Percentiles rank a stretch among this genome's conserved stretches.
Conservation (phyloP, 2,329 filamentous ascomycete species). For the Fusarium napiforme region DNA sequence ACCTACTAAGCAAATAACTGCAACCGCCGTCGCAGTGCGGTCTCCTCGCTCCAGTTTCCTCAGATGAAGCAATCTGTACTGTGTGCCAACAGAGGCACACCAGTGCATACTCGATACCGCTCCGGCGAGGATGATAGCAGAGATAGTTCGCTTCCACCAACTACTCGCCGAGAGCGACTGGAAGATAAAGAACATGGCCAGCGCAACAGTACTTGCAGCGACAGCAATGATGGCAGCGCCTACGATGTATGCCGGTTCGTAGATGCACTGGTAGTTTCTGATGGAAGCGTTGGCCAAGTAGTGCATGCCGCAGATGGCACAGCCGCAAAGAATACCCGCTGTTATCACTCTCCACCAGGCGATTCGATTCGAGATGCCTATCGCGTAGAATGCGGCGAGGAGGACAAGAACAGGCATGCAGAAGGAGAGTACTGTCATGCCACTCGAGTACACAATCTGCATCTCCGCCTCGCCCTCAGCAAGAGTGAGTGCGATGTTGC, state of each 20-base stretch:
- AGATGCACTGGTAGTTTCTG: constrained; percentile 77
- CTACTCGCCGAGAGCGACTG: constrained; percentile 79
- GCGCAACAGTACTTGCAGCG: constrained; percentile 73
- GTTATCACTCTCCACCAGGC: constrained; percentile 67
- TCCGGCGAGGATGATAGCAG: constrained; percentile 75
- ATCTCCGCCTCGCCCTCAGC: constrained; percentile 1
- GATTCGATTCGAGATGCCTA: constrained; percentile 68
- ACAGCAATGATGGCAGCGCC: constrained; percentile 79
- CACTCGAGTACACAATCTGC: constrained; percentile 10
- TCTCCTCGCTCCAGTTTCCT: constrained; percentile 49
- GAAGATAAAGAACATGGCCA: constrained; percentile 82
- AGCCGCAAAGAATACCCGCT: constrained; percentile 76
- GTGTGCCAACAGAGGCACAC: constrained; percentile 78
- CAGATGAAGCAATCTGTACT: constrained; percentile 67
- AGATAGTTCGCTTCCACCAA: constrained; percentile 78
- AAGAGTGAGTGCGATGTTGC: constrained; percentile 6
- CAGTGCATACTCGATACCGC: constrained; percentile 91
- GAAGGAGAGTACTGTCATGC: constrained; percentile 12
- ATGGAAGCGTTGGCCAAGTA: constrained; percentile 87
- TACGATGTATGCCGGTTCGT: constrained; percentile 68
- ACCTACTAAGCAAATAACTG: constrained; percentile 73
- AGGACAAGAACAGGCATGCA: constrained; percentile 69
- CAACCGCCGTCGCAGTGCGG: constrained; percentile 73
- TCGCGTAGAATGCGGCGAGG: constrained; percentile 76
- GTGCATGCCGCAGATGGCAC: constrained; percentile 85